Conservation (phyloP, 2,329 filamentous ascomycete species). For the Pyricularia sp. region DNA sequence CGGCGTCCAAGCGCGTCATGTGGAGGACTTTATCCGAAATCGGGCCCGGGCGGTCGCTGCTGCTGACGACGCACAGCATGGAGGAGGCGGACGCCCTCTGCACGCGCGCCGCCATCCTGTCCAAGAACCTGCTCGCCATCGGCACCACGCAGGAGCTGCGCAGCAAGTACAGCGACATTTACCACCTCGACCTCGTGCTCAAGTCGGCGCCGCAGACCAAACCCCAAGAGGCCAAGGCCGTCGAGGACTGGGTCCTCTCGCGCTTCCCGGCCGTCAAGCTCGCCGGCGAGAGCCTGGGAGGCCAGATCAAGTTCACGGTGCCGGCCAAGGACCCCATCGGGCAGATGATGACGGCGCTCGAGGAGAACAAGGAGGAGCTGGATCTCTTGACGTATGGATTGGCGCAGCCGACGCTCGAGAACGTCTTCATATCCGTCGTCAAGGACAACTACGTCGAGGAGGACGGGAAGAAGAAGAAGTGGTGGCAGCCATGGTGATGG, state of each 20-base stretch:
- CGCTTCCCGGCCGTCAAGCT: conserved; percentile 53
- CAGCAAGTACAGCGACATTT: conserved; percentile 60
- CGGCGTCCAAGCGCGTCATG: conserved; percentile 82
- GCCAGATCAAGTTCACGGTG: conserved; percentile 75
- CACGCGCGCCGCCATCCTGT: conserved; percentile 72
- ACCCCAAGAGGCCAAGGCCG: conserved; percentile 50
- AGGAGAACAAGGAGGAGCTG: conserved; percentile 53
- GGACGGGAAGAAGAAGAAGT: conserved; percentile 38
- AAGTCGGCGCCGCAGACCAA: conserved; percentile 60
- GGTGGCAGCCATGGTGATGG: conserved; percentile 33
- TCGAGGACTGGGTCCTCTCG: conserved; percentile 51
- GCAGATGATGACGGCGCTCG: conserved; percentile 56
- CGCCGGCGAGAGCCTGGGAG: conserved; percentile 66
- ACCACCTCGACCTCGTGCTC: conserved; percentile 73
- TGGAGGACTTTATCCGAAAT: conserved; percentile 72
- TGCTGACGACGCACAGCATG: conserved; percentile 90
- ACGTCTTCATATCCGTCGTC: conserved; percentile 75
- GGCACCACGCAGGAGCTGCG: conserved; percentile 64
- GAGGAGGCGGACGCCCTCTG: conserved; percentile 88
- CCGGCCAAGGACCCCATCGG: conserved; percentile 50
- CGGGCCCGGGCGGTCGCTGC: conserved; percentile 62
- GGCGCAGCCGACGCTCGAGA: conserved; percentile 77
- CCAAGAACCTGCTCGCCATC: conserved; percentile 71
- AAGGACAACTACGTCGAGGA: conserved; percentile 61
- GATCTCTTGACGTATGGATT: conserved; percentile 80